Percentiles rank a stretch among this genome's conserved stretches.
phyloP scores from a whole-genome alignment of 345 rosid genomes.

The Cochlearia excelsa region DNA sequence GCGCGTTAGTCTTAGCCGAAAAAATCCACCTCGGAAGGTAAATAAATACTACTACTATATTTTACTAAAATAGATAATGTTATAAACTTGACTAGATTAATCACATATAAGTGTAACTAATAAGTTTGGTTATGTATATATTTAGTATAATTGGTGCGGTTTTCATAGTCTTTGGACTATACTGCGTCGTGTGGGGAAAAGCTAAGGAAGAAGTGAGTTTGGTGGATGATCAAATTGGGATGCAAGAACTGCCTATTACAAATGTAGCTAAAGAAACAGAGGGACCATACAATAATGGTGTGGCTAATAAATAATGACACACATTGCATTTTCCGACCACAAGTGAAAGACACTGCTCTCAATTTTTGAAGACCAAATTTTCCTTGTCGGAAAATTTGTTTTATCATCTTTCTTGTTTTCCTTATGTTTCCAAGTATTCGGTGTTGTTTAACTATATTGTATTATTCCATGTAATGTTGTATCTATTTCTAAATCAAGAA shows the following conservation, averaged over 20 bases:
- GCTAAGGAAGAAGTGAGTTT: constrained; percentile 49
- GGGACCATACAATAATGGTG: constrained; percentile 4
- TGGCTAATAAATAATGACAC: neutral
- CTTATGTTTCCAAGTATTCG: neutral
- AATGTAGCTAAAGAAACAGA: constrained; percentile 15
- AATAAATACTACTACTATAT: neutral
- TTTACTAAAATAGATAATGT: too few relatives aligned
- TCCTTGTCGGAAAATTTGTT: neutral
- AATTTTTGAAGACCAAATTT: constrained; percentile 30
- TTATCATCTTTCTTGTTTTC: neutral
- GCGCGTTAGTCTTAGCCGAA: constrained; percentile 64
- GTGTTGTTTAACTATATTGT: neutral
- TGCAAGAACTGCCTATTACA: constrained; percentile 53
- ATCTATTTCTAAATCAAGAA: neutral
- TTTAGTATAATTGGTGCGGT: constrained; percentile 76
- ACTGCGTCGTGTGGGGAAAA: constrained; percentile 91
- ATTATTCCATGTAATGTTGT: neutral
- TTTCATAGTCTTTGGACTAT: constrained; percentile 70
- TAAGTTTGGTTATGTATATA: neutral
- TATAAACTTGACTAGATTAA: neutral
- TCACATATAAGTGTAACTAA: neutral
- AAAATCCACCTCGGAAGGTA: constrained; percentile 81
- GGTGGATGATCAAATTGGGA: constrained; percentile 35
- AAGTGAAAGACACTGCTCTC: neutral
- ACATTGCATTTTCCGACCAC: too few relatives aligned